Evolutionary conservation across 495 filamentous ascomycete genomes (phyloP).

Genomic region (Jackrogersella minutella): DNA sequence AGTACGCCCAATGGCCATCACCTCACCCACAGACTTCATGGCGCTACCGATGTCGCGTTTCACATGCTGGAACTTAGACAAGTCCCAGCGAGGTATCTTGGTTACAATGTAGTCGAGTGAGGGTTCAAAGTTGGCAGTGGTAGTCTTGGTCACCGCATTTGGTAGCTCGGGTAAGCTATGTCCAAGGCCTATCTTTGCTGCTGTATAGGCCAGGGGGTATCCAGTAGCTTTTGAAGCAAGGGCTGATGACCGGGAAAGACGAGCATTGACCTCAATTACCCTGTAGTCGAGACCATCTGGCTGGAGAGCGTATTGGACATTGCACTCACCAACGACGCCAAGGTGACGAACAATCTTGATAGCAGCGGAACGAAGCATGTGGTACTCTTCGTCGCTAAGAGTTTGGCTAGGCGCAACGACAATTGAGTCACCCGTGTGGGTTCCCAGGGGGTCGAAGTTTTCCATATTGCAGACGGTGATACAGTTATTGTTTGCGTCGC

Average conservation of each 20-base stretch:
- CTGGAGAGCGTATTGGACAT: slow-evolving; percentile 96
- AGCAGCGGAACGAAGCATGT: slow-evolving; percentile 96
- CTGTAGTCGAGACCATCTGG: slow-evolving; percentile 95
- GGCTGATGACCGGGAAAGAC: slow-evolving; percentile 94
- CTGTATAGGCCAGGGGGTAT: slow-evolving; percentile 95
- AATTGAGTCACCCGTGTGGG: slow-evolving; percentile 97
- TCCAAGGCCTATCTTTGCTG: slow-evolving; percentile 95
- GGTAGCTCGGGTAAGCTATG: slow-evolving; percentile 94
- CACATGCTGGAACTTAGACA: slow-evolving; percentile 98
- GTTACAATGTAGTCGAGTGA: slow-evolving; percentile 97
- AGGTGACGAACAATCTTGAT: slow-evolving; percentile 97
- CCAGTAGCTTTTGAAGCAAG: slow-evolving; percentile 97
- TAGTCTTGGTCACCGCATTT: slow-evolving; percentile 97
- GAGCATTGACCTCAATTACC: slow-evolving; percentile 98
- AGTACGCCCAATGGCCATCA: slow-evolving; percentile 98
- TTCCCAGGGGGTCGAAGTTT: slow-evolving; percentile 98
- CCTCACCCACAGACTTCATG: slow-evolving; percentile 98
- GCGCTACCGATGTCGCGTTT: slow-evolving; percentile 96
- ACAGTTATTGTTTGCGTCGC: slow-evolving; percentile 96
- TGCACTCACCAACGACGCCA: slow-evolving; percentile 96
- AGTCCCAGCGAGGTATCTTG: slow-evolving; percentile 97
- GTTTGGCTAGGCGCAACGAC: slow-evolving; percentile 97
- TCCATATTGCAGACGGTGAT: slow-evolving; percentile 99
- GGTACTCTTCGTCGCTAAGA: slow-evolving; percentile 95
- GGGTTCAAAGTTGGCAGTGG: slow-evolving; percentile 97